Base-by-base conservation (phyloP, 2,329 filamentous ascomycete genomes). In the Epichloe sp. region DNA sequence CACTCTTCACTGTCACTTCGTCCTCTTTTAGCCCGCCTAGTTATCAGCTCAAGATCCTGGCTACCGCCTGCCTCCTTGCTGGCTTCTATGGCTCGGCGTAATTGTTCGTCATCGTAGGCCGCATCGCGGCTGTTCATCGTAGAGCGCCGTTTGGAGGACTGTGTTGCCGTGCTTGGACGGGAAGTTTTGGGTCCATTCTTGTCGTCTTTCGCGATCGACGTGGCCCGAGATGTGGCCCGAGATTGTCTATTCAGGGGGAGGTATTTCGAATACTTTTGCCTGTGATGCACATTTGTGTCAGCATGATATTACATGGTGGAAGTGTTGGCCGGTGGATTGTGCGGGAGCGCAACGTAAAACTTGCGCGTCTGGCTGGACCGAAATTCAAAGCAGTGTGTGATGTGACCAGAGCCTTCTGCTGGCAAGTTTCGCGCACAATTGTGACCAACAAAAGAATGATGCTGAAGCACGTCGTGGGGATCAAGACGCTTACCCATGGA, bases 121-220 rank as follows among this genome's bases (percentile, higher is more conserved):
- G 91, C 90, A 65, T 89, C 86, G 55, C 91, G 82, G 65, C 93
- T 98, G 63, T 97, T 95, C 88, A 97, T 96, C 6, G 93, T 98
- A 19, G 89, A 95, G 31, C 93, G 80, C 53, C 93, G 81, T 66
- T 96, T 97, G 38, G 84, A 82, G 49, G 79, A 77, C 50, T 80
- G 76, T 43, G 69, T 70, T 11, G 69, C 64, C 1, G 73, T 69
- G 10, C 72, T 73, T 50, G 72, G 72, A 46, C 74, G 79, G 56
- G 71, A 78, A 63, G 65, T 79, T 69, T 79, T 81, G 59, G 70
- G 74, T 58, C 71, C 76, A 63, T 68, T 70, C 63, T 74, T 77
- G 60, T 66, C 74, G 58, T 86, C 80, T 64, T 87, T 85, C 40
- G 76, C 76, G 43, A 83, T 69, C 1, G 85, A 88, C 17, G 74